Evolutionary conservation across 768 basidiomycete genomes (phyloP).

Genomic region (Termitomyces sp.): DNA sequence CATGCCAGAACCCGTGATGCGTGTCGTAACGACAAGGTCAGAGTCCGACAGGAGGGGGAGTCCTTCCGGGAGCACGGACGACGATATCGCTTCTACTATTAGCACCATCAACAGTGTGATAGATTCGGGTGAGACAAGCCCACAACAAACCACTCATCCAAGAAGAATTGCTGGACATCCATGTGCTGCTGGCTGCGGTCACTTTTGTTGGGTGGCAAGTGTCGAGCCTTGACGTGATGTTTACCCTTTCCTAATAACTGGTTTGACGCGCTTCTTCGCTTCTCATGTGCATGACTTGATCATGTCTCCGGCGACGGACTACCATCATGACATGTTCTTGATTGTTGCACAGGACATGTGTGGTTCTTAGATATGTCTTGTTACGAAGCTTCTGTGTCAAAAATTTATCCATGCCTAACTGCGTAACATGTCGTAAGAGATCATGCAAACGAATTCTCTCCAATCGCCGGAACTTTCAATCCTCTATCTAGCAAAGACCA

Average conservation of each 20-base stretch:
- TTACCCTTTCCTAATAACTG: background rate
- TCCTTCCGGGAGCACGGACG: conserved; percentile 18
- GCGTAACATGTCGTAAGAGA: background rate
- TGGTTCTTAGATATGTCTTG: background rate
- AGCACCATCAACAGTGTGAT: conserved; percentile 14
- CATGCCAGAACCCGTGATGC: conserved; percentile 26
- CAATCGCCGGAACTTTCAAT: background rate
- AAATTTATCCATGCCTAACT: background rate
- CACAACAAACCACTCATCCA: conserved; percentile 8
- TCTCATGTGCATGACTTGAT: background rate
- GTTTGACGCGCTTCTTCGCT: background rate
- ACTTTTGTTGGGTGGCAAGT: conserved; percentile 66
- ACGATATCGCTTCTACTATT: conserved; percentile 19
- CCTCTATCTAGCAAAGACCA: background rate
- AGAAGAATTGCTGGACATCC: conserved; percentile 46
- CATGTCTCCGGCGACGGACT: background rate
- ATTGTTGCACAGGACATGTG: background rate
- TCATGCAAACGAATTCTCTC: background rate
- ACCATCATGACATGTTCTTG: background rate
- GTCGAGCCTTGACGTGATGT: conserved; percentile 13
- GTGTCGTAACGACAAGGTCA: conserved; percentile 6
- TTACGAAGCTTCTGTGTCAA: background rate
- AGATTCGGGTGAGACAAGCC: conserved; percentile 17
- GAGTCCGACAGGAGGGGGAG: conserved; percentile 12
- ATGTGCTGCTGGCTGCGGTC: conserved; percentile 81